phyloP scores from a whole-genome alignment of 2,329 filamentous ascomycete species.

The Blumeria graminis region DNA sequence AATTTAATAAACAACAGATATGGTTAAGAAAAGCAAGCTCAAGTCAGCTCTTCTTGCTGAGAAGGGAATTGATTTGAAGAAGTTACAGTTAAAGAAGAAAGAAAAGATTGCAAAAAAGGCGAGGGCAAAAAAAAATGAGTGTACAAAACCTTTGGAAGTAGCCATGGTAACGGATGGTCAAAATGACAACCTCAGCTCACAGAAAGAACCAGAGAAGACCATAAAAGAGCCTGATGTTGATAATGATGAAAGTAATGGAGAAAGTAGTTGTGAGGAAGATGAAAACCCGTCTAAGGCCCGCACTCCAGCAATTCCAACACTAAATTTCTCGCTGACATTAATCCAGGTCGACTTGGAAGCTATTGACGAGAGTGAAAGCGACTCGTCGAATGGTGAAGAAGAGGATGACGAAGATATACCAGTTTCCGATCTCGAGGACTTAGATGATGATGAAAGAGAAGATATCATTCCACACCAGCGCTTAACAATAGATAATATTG shows the following conservation, averaged over 20 bases:
- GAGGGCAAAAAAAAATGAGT: constrained; percentile 22
- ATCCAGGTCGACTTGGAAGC: constrained; percentile 25
- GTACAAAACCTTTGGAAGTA: constrained; percentile 6
- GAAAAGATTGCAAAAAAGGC: constrained; percentile 20
- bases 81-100: constrained; percentile 18
- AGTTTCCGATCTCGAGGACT: constrained; percentile 63
- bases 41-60: constrained; percentile 29
- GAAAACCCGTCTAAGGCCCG: constrained; percentile 7
- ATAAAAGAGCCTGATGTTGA: constrained; percentile 7
- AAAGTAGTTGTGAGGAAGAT: constrained; percentile 15
- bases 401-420: constrained; percentile 70
- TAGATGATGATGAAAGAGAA: constrained; percentile 56
- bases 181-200: too few relatives aligned
- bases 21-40: constrained; percentile 21
- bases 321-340: constrained; percentile 3
- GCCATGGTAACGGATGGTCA: constrained; percentile 13
- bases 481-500: constrained; percentile 91
- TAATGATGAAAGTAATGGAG: constrained; percentile 15
- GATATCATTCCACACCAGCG: constrained; percentile 78
- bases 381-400: constrained; percentile 26
- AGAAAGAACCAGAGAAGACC: neutral
- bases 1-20: constrained; percentile 1
- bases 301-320: neutral
- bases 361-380: constrained; percentile 36
- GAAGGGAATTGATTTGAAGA: constrained; percentile 28